These are phyloP conservation scores for Verticillium tricorpus DNA, from an alignment of 2,329 filamentous ascomycete genomes.

Conservation along the genomic window DNA sequence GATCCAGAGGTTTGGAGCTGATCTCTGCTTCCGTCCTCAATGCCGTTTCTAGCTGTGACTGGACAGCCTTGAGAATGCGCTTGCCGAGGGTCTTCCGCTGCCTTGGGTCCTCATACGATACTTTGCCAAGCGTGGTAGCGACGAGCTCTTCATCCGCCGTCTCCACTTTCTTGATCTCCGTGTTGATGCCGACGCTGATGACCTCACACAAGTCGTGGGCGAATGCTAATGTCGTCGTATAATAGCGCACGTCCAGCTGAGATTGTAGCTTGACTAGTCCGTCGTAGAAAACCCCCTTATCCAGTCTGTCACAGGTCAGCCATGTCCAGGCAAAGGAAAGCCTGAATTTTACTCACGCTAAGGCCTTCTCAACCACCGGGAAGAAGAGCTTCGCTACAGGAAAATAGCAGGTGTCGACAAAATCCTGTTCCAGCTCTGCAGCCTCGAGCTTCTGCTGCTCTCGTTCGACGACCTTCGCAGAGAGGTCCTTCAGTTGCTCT, in stretches of 20 bases:
- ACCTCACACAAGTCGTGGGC: slow-evolving; percentile 51
- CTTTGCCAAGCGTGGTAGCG: slow-evolving; percentile 28
- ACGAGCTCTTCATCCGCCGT: slow-evolving; percentile 19
- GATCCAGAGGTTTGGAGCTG: slow-evolving; percentile 63
- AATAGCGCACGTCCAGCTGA: slow-evolving; percentile 51
- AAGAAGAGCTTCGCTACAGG: slow-evolving; percentile 73
- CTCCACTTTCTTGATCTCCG: slow-evolving; percentile 24
- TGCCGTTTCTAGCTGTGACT: slow-evolving; percentile 72
- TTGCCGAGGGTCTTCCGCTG: slow-evolving; percentile 84
- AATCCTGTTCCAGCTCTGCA: slow-evolving; percentile 68
- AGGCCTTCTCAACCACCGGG: slow-evolving; percentile 75
- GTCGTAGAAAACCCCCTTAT: slow-evolving; percentile 56
- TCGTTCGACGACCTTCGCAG: slow-evolving; percentile 66
- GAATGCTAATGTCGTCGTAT: slow-evolving; percentile 54
- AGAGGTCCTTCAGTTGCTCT: slow-evolving; percentile 66
- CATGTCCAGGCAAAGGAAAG: slow-evolving; percentile 13
- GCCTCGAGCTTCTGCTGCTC: slow-evolving; percentile 76
- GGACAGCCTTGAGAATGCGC: slow-evolving; percentile 78
- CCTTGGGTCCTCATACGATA: slow-evolving; percentile 62
- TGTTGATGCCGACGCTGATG: slow-evolving; percentile 49
- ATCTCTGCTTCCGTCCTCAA: slow-evolving; percentile 79
- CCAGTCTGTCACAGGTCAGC: slow-evolving; percentile 50
- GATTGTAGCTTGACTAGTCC: slow-evolving; percentile 46
- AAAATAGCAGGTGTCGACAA: slow-evolving; percentile 89
- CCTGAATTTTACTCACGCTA: slow-evolving; percentile 58